phyloP scores from a whole-genome alignment of 129 eudicot genomes.

The Chrysanthemum makinoi region DNA sequence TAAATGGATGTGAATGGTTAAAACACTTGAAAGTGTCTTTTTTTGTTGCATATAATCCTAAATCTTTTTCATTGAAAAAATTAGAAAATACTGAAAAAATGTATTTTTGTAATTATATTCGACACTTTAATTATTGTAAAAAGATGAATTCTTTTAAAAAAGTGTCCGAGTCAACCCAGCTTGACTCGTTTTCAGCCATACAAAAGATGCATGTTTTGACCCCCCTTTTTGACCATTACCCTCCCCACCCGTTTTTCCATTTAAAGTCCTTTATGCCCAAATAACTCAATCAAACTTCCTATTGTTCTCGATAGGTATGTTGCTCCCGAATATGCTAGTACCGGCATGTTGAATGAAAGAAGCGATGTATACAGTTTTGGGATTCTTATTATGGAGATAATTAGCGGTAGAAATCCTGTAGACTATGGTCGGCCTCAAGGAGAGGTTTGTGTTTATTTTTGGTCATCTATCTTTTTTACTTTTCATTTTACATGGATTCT shows the following conservation, averaged over 20 bases:
- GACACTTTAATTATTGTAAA: background rate
- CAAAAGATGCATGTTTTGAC: background rate
- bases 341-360: constrained; percentile 91
- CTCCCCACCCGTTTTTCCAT: background rate
- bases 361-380: constrained; percentile 95
- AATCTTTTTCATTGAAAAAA: background rate
- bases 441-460: constrained; percentile 55
- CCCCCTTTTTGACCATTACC: background rate
- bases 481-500: constrained; percentile 15
- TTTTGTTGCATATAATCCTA: background rate
- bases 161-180: background rate
- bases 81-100: too few species aligned
- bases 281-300: background rate
- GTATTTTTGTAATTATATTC: background rate
- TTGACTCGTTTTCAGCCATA: background rate
- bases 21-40: background rate
- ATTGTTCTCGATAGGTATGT: constrained; percentile 53
- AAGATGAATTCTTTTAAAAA: background rate
- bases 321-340: constrained; percentile 95
- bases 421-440: constrained; percentile 88
- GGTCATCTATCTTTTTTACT: background rate
- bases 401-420: constrained; percentile 85
- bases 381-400: constrained; percentile 83
- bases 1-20: background rate
- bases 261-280: background rate